Percentiles rank a stretch among this genome's conserved stretches.
phyloP scores from a whole-genome alignment of 805 yeast species.

The Blastobotrys americana region DNA sequence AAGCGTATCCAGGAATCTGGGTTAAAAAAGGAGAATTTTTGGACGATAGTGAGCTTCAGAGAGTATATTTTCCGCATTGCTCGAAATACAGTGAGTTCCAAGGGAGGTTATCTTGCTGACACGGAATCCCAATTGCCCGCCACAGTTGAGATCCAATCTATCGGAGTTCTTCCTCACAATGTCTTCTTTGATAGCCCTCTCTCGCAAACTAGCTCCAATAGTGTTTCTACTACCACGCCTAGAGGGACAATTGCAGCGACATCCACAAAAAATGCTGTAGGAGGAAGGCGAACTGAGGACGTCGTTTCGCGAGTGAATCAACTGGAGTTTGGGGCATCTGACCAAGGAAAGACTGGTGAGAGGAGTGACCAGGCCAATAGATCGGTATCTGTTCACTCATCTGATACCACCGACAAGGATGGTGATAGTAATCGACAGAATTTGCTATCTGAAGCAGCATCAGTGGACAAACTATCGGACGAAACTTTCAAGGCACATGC shows the following conservation, averaged over 20 bases:
- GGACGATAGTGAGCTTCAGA: constrained; percentile 73
- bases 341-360: background rate
- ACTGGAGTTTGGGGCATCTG: too few species aligned
- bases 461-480: too few species aligned
- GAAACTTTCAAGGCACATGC: background rate
- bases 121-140: background rate
- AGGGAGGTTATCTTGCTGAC: background rate
- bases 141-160: constrained; percentile 8
- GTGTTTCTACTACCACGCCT: background rate
- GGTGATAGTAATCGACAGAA: background rate
- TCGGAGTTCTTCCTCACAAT: constrained; percentile 16
- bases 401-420: background rate
- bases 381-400: background rate
- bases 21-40: constrained; percentile 58
- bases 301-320: too few species aligned
- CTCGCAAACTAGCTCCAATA: background rate
- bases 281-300: too few species aligned
- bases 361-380: background rate
- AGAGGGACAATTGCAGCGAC: background rate
- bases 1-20: constrained; percentile 68
- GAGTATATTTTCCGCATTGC: constrained; percentile 48
- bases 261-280: background rate
- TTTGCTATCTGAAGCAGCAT: background rate
- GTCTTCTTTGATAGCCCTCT: constrained; percentile 15
- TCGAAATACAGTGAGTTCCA: constrained; percentile 7